phyloP scores from a whole-genome alignment of 108 stramenopile genomes.

The Conticribra guillardii region DNA sequence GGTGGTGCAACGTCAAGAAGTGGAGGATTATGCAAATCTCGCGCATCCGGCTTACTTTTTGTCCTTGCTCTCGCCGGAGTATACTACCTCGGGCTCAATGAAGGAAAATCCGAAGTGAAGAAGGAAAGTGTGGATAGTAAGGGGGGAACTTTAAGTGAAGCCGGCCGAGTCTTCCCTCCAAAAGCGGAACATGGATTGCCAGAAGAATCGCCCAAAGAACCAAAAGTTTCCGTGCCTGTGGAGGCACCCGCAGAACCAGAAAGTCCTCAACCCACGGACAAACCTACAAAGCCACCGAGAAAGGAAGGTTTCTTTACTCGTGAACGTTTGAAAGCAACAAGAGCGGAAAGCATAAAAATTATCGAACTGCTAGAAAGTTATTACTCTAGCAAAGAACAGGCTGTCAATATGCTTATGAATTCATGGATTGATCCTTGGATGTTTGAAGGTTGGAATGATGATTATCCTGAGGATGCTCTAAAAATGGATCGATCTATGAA shows the following conservation, averaged over 20 bases:
- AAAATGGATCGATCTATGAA: conserved; percentile 12
- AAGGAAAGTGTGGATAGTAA: too few species aligned
- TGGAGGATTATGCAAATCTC: background rate
- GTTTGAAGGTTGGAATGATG: conserved; percentile 7
- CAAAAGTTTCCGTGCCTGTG: background rate
- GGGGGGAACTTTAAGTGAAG: background rate
- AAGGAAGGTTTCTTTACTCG: conserved; percentile 13
- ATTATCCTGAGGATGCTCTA: background rate
- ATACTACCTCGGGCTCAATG: conserved; percentile 25
- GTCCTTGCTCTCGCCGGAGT: conserved; percentile 16
- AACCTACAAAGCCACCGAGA: conserved; percentile 3
- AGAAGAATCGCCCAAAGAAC: background rate
- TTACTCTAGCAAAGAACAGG: conserved; percentile 32
- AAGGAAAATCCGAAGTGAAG: conserved; percentile 13
- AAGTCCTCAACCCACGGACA: background rate
- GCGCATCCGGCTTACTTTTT: background rate
- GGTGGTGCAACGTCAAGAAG: background rate
- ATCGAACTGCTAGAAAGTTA: conserved; percentile 45
- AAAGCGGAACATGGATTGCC: background rate
- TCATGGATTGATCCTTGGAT: conserved; percentile 38
- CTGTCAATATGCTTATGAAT: conserved; percentile 34
- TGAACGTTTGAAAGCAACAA: conserved; percentile 26
- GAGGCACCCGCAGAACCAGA: background rate
- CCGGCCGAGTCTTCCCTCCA: background rate
- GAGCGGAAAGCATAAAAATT: conserved; percentile 23